Evolutionary conservation across 257 asterid species (phyloP), one percentile per base, ranked within the genome.

Genomic region (Solanum rostratum): DNA sequence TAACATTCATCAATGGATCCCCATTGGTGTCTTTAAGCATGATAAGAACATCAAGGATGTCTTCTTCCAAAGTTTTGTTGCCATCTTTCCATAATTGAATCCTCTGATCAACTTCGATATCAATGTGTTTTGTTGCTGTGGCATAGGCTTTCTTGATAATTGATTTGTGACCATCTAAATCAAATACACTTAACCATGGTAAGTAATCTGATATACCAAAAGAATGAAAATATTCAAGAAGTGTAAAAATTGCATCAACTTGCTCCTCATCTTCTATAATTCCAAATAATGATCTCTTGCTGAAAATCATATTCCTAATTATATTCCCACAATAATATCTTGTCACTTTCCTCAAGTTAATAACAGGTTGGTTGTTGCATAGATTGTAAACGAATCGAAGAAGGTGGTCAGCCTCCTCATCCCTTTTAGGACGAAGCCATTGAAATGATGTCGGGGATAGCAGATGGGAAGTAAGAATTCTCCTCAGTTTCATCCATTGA

Each of bases 381-480:
- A 3, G 49, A 33, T 80, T 66, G 74, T 30, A 85, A 10, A 85
- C 9, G 10, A 62, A 79, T 57, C 30, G 69, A 30, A 52, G 55
- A 16, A 65, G 85, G 29, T 66, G 66, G 22, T 80, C 71, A 54
- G 22, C 45, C 20, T 80, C 74, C 41, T 80, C 85, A 5, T 52
- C 80, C 70, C 85, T 79, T 81, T 85, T 85, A 24, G 10, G 10
- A 15, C 14, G 63, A 33, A 85, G 84, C 85, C 84, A 66, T 7
- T 59, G 62, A 24, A 52, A 54, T 37, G 68, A 8, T 18, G 50
- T 2, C 18, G 49, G 84, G 19, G 84, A 79, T 10, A 80, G 62
- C 46, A 85, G 68, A 49, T 1, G 79, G 66, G 39, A 33, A 33
- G 39, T 5, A 33, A 33, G 39, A 33, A 33, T 33, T 33, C 39